These are phyloP conservation scores for Poronia punctata DNA, from an alignment of 495 filamentous ascomycete species.

Conservation along the genomic window DNA sequence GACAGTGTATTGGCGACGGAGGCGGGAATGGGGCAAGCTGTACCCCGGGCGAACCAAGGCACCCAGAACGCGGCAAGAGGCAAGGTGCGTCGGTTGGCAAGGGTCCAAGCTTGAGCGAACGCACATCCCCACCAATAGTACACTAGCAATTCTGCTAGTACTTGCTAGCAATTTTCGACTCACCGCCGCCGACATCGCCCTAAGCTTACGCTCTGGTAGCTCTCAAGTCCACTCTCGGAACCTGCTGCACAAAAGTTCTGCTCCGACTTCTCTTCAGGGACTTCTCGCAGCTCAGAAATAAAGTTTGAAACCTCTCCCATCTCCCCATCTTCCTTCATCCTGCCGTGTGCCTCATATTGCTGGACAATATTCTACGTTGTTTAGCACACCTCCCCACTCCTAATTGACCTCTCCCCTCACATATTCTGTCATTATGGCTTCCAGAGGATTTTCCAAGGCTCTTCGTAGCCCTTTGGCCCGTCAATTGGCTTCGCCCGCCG, in stretches of 20 bases:
- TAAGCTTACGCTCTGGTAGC: background rate
- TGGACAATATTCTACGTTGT: slow-evolving; percentile 5
- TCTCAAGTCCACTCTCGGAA: slow-evolving; percentile 3
- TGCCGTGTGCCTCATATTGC: slow-evolving; percentile 5
- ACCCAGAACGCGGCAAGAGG: background rate
- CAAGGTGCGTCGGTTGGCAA: background rate
- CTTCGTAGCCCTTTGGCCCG: slow-evolving; percentile 67
- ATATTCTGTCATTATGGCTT: slow-evolving; percentile 63
- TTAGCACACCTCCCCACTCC: background rate
- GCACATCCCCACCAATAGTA: slow-evolving; percentile 5
- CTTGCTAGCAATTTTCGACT: slow-evolving; percentile 7
- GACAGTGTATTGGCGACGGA: too few relatives aligned
- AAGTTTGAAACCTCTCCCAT: background rate
- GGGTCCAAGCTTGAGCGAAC: too few relatives aligned
- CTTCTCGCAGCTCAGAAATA: background rate
- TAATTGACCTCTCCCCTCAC: slow-evolving; percentile 28
- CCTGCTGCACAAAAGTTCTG: slow-evolving; percentile 6
- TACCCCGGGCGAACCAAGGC: too few relatives aligned
- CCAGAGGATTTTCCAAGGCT: slow-evolving; percentile 73
- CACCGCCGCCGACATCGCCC: slow-evolving; percentile 10
- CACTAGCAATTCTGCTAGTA: too few relatives aligned
- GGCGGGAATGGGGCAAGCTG: too few relatives aligned
- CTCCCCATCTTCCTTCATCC: background rate
- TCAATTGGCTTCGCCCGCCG: slow-evolving; percentile 59
- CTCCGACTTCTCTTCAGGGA: background rate